A percentile compares a stretch with the other conserved stretches of the same genome.
Conservation (phyloP, 108 stramenopile genomes). For the Nannochloropsis oceanica region DNA sequence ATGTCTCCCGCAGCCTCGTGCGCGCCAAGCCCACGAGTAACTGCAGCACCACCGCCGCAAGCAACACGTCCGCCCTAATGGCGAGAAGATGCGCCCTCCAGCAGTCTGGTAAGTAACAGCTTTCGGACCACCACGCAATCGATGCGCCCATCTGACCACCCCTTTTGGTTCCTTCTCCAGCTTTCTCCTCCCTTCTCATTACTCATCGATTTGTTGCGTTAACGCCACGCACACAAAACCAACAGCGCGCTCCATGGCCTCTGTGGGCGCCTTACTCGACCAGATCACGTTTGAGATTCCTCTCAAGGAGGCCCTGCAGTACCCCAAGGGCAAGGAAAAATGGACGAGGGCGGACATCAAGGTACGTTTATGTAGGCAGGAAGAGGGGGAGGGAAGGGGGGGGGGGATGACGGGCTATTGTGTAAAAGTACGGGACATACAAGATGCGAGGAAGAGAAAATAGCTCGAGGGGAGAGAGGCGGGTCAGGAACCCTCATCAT, state of each 20-base stretch:
- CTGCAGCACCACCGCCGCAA: neutral
- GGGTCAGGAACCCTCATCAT: too few relatives aligned
- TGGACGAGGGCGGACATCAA: slow-evolving; percentile 26
- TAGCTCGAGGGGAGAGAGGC: too few relatives aligned
- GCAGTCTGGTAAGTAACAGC: neutral
- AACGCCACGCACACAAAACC: too few relatives aligned
- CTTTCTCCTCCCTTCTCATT: neutral
- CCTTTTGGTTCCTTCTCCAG: neutral
- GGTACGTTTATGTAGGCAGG: neutral
- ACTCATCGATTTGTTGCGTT: neutral
- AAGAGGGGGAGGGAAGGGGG: neutral
- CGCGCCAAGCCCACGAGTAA: neutral
- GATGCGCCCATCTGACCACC: neutral
- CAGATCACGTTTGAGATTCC: slow-evolving; percentile 13
- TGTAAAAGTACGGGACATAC: too few relatives aligned
- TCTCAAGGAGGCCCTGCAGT: slow-evolving; percentile 25
- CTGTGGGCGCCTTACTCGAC: neutral
- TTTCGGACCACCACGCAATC: neutral
- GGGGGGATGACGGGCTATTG: too few relatives aligned
- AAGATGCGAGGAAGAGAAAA: too few relatives aligned
- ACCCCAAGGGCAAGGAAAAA: slow-evolving; percentile 22
- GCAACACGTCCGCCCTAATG: neutral
- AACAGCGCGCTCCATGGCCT: neutral
- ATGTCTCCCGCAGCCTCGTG: neutral
- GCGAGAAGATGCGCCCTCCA: neutral